Evolutionary conservation across 164 flowering plant species (phyloP).

Genomic region (Amborella trichopoda): DNA sequence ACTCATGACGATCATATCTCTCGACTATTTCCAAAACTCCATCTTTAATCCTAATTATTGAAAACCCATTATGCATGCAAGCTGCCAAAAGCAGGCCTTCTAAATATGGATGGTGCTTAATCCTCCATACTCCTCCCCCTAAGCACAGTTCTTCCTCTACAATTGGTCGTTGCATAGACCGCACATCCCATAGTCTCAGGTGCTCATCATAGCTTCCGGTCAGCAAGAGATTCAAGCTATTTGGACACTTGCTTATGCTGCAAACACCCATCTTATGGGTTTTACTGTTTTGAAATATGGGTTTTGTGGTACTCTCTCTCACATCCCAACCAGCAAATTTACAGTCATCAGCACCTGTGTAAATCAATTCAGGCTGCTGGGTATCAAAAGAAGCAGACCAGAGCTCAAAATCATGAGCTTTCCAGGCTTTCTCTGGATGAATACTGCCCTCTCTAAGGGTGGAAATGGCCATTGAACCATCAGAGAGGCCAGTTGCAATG

Average conservation of each 20-base stretch:
- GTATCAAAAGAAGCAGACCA: constrained; percentile 77
- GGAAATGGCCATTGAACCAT: constrained; percentile 59
- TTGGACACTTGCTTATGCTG: constrained; percentile 55
- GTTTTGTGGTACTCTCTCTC: constrained; percentile 36
- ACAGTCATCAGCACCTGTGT: constrained; percentile 93
- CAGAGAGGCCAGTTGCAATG: constrained; percentile 62
- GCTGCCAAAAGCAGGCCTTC: constrained; percentile 64
- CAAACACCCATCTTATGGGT: constrained; percentile 81
- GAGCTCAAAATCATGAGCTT: constrained; percentile 84
- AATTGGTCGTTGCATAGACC: constrained; percentile 60
- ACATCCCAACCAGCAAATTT: constrained; percentile 82
- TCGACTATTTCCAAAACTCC: constrained; percentile 37
- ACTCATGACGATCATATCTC: constrained; percentile 53
- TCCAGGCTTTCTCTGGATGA: constrained; percentile 41
- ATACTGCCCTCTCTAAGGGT: constrained; percentile 43
- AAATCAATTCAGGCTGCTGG: constrained; percentile 66
- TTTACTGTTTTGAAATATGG: constrained; percentile 57
- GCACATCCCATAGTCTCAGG: constrained; percentile 78
- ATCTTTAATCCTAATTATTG: constrained; percentile 33
- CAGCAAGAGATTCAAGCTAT: constrained; percentile 36
- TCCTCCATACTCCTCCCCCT: constrained; percentile 97
- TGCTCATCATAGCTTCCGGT: constrained; percentile 91
- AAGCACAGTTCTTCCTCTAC: constrained; percentile 44
- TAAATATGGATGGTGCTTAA: constrained; percentile 66
- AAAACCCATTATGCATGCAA: constrained; percentile 96